Conservation (phyloP, 202 grass and related monocot species). For the Panicum virgatum region DNA sequence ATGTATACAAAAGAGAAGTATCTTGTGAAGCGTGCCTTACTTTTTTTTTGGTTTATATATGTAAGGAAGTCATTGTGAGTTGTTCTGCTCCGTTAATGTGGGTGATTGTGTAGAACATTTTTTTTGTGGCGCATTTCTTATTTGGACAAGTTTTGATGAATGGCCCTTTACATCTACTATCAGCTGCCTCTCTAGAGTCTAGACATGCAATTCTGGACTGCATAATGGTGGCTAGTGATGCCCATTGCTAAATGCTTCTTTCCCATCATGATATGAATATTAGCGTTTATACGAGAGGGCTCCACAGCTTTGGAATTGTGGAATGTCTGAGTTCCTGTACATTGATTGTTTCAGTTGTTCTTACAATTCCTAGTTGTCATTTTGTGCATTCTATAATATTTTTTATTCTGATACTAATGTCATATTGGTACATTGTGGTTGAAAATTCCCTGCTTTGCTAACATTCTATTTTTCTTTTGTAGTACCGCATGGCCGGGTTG, state of each 20-base stretch:
- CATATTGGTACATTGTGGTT: conserved; percentile 2
- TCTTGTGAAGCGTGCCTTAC: background rate
- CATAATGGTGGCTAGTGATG: background rate
- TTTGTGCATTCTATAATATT: background rate
- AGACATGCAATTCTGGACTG: conserved; percentile 5
- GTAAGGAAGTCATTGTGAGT: background rate
- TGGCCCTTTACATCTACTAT: background rate
- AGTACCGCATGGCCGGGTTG: conserved; percentile 94
- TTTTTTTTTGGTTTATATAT: background rate
- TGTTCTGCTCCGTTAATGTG: background rate
- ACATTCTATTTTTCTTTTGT: conserved; percentile 44
- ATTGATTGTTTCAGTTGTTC: conserved; percentile 4
- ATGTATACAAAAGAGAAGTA: conserved; percentile 8
- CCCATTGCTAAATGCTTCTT: background rate
- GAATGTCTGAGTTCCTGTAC: background rate
- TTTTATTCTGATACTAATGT: conserved; percentile 11
- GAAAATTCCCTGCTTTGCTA: conserved; percentile 13
- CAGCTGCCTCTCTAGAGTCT: background rate
- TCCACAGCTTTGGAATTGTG: background rate
- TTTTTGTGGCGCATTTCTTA: background rate
- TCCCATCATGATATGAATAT: conserved; percentile 1
- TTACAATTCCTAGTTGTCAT: conserved; percentile 1
- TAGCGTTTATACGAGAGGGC: background rate
- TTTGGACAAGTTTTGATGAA: background rate
- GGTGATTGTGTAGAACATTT: background rate